Conservation (phyloP, 306 rosid genomes). For the Urtica urens region DNA sequence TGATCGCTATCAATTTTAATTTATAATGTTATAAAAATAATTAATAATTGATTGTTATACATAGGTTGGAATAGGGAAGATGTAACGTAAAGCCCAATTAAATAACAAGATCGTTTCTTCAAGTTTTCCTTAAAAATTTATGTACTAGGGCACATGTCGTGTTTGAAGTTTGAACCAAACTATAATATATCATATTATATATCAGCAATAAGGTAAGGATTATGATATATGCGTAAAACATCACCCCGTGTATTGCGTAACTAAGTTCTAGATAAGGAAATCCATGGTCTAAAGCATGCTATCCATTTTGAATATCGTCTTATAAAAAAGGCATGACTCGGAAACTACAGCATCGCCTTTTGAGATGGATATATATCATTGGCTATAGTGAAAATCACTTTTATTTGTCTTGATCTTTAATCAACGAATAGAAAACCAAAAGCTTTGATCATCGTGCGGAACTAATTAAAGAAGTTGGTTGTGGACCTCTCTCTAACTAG, state of each 20-base stretch:
- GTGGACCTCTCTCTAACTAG: too few species aligned
- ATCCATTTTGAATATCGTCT: slow-evolving; percentile 7
- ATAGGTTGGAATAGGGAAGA: neutral
- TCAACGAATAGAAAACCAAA: neutral
- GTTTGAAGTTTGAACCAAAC: slow-evolving; percentile 4
- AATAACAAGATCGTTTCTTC: neutral
- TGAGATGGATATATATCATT: neutral
- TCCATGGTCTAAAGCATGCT: slow-evolving; percentile 6
- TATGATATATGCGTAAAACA: neutral
- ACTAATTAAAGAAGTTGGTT: too few species aligned
- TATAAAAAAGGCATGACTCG: neutral
- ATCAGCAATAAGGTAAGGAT: neutral
- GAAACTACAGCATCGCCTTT: neutral
- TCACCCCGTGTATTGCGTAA: slow-evolving; percentile 6
- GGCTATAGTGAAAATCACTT: too few species aligned
- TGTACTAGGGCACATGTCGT: slow-evolving; percentile 6
- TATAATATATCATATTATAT: neutral
- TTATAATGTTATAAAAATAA: too few species aligned
- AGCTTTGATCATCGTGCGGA: neutral
- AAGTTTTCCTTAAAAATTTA: too few species aligned
- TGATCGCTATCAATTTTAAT: neutral
- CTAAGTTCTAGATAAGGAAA: neutral
- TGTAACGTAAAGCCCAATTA: neutral
- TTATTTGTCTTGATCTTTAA: too few species aligned
- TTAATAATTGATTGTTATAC: neutral